Conservation (phyloP, 768 basidiomycete species). For the Suillus occidentalis region DNA sequence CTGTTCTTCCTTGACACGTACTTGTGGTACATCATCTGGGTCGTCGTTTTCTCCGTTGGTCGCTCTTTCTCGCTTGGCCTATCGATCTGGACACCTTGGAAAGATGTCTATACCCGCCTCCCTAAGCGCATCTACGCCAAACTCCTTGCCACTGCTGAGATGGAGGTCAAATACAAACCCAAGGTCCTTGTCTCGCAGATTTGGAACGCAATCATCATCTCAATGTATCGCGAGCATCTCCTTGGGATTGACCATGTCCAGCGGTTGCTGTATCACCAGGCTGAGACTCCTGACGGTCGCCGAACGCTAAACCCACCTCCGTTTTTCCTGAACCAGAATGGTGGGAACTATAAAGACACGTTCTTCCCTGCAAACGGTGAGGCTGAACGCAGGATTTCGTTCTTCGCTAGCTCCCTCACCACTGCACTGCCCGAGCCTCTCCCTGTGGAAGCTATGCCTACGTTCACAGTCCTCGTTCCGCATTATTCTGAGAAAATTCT, state of each 20-base stretch:
- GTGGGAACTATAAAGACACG: conserved; percentile 65
- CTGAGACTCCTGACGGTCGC: conserved; percentile 85
- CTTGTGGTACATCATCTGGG: conserved; percentile 99
- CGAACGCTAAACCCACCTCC: conserved; percentile 93
- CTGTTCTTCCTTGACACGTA: conserved; percentile 99
- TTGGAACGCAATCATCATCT: conserved; percentile 99
- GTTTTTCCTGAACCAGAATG: conserved; percentile 94
- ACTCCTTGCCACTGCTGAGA: conserved; percentile 90
- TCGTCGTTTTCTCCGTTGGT: conserved; percentile 89
- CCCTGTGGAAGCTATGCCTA: conserved; percentile 98
- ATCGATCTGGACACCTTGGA: conserved; percentile 99
- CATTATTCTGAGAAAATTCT: conserved; percentile 99
- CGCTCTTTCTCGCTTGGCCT: conserved; percentile 91
- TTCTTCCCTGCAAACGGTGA: conserved; percentile 96
- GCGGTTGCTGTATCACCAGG: conserved; percentile 94
- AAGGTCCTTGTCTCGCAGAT: conserved; percentile 99
- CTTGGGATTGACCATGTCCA: conserved; percentile 98
- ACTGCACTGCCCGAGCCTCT: conserved; percentile 94
- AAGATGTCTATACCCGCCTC: conserved; percentile 92
- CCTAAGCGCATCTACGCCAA: conserved; percentile 99
- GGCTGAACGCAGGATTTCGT: conserved; percentile 96
- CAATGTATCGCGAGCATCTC: conserved; percentile 99
- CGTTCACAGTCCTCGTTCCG: conserved; percentile 98
- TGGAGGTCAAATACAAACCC: conserved; percentile 99
- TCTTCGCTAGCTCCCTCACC: conserved; percentile 97